Evolutionary conservation across 345 rosid genomes (phyloP).

Genomic region (Pistacia atlantica): DNA sequence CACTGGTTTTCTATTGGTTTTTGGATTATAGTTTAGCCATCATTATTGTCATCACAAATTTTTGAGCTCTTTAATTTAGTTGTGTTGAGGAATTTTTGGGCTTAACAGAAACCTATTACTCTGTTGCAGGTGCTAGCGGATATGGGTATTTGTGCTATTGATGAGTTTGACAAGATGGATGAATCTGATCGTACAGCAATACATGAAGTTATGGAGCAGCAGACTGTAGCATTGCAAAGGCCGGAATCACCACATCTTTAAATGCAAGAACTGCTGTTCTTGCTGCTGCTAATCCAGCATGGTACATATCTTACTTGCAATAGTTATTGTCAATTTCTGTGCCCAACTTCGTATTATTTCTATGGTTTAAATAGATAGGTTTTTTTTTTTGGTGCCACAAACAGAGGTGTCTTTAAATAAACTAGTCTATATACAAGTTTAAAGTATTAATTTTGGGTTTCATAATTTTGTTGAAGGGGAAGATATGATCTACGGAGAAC

Average conservation of each 20-base stretch:
- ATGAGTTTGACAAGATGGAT: slow-evolving; percentile 99
- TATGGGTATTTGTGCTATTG: slow-evolving; percentile 99
- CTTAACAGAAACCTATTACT: slow-evolving; percentile 14
- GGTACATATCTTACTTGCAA: slow-evolving; percentile 45
- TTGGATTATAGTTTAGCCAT: not conserved
- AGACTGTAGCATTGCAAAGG: slow-evolving; percentile 99
- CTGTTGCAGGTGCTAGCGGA: slow-evolving; percentile 89
- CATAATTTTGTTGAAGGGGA: slow-evolving; percentile 64
- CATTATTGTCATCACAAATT: not conserved
- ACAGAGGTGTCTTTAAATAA: not conserved
- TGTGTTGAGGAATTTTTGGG: slow-evolving; percentile 16
- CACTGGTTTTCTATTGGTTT: not conserved
- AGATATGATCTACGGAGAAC: slow-evolving; percentile 93
- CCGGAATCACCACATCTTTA: slow-evolving; percentile 95
- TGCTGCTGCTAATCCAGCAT: slow-evolving; percentile 99
- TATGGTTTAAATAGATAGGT: not conserved
- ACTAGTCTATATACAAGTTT: slow-evolving; percentile 4
- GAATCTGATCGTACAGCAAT: slow-evolving; percentile 98
- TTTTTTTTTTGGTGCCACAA: not conserved
- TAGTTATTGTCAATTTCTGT: slow-evolving; percentile 9
- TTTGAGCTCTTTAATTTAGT: not conserved
- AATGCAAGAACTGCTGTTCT: slow-evolving; percentile 98
- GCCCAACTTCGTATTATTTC: slow-evolving; percentile 1
- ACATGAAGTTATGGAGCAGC: slow-evolving; percentile 99
- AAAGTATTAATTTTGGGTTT: slow-evolving; percentile 18